A percentile compares a stretch with the other conserved stretches of the same genome.
These are phyloP conservation scores for Carex kokanica DNA, from an alignment of 176 grass and related monocot species.

Conservation along the genomic window DNA sequence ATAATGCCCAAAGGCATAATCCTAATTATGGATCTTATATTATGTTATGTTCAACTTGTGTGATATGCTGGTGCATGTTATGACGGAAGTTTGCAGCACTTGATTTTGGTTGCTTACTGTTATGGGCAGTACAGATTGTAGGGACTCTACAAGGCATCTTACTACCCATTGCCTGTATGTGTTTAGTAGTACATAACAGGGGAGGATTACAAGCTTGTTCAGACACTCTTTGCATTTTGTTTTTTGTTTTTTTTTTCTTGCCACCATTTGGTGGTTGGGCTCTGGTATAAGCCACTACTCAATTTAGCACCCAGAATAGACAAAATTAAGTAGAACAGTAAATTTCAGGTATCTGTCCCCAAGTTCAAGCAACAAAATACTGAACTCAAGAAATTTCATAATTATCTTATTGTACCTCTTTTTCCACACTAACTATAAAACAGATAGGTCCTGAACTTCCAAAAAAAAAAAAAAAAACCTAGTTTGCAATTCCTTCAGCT, in stretches of 20 bases:
- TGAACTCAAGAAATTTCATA: background rate
- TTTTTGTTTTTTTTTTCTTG: background rate
- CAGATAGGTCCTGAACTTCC: background rate
- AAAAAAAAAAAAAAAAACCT: background rate
- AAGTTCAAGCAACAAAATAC: background rate
- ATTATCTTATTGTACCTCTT: background rate
- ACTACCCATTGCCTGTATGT: background rate
- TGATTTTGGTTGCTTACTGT: background rate
- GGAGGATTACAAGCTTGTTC: background rate
- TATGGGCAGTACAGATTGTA: background rate
- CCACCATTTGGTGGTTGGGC: background rate
- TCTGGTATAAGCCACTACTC: background rate
- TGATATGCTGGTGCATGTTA: background rate
- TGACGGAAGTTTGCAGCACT: background rate
- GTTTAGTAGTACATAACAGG: background rate
- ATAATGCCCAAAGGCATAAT: background rate
- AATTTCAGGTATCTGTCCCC: background rate
- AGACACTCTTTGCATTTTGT: background rate
- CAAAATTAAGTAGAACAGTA: conserved; percentile 11
- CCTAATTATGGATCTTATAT: background rate
- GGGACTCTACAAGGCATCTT: background rate
- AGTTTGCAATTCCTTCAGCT: background rate
- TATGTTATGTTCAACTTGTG: background rate
- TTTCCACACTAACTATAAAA: background rate
- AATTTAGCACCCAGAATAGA: background rate